Percentiles rank a stretch among this genome's conserved stretches.
Conservation (phyloP, 805 yeast species). For the Candida orba region DNA sequence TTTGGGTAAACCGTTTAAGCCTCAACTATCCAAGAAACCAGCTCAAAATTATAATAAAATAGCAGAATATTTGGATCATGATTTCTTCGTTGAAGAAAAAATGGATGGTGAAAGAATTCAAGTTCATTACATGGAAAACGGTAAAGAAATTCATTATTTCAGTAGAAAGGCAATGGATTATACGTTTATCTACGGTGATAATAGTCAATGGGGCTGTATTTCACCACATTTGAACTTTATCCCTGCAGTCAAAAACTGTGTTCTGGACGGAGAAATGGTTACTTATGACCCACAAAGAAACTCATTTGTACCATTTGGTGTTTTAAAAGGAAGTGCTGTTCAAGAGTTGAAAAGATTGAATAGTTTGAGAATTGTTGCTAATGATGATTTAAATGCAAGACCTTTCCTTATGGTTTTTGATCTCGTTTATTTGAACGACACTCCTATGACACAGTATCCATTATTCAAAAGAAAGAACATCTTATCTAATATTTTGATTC, state of each 20-base stretch:
- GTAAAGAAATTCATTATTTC: conserved; percentile 27
- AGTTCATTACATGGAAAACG: conserved; percentile 52
- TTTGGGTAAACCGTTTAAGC: conserved; percentile 46
- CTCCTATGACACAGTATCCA: conserved; percentile 46
- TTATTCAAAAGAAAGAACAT: conserved; percentile 49
- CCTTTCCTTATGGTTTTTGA: conserved; percentile 70
- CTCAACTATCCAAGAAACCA: conserved; percentile 64
- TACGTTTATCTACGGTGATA: conserved; percentile 59
- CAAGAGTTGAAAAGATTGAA: conserved; percentile 34
- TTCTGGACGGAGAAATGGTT: conserved; percentile 89
- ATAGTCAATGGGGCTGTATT: conserved; percentile 42
- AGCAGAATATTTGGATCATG: conserved; percentile 35
- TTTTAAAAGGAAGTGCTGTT: conserved; percentile 63
- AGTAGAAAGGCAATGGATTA: conserved; percentile 71
- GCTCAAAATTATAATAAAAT: conserved; percentile 42
- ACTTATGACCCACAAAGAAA: conserved; percentile 63
- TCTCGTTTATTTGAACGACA: conserved; percentile 61
- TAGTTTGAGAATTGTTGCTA: conserved; percentile 21
- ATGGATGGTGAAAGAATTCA: conserved; percentile 90
- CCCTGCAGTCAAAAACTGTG: conserved; percentile 28
- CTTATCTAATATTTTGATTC: conserved; percentile 38
- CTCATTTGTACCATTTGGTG: conserved; percentile 69
- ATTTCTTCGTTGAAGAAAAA: conserved; percentile 79
- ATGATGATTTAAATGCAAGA: conserved; percentile 29
- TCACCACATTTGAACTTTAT: conserved; percentile 42